Evolutionary conservation across 805 yeast species (phyloP).

Genomic region (Kluyveromyces nonfermentans): DNA sequence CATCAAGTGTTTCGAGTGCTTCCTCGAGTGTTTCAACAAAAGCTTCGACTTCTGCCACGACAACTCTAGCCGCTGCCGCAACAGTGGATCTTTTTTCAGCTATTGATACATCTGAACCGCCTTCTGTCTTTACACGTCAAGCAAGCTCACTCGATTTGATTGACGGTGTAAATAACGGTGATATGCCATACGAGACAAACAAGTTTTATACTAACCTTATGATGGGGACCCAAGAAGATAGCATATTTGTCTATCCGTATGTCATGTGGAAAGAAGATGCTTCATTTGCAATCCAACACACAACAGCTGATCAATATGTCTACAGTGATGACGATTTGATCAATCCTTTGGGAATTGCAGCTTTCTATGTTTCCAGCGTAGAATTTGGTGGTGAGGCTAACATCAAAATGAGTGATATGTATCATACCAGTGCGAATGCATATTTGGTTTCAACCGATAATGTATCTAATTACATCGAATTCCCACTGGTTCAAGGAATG

Average conservation of each 20-base stretch:
- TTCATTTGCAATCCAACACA: constrained; percentile 59
- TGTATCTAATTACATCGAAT: constrained; percentile 32
- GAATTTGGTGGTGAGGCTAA: constrained; percentile 34
- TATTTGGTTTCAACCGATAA: constrained; percentile 26
- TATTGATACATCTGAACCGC: constrained; percentile 38
- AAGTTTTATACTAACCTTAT: constrained; percentile 64
- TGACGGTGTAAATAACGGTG: constrained; percentile 36
- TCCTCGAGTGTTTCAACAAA: no score
- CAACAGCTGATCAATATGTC: constrained; percentile 34
- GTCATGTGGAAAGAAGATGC: constrained; percentile 45
- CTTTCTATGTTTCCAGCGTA: constrained; percentile 44
- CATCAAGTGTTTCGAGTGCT: no score
- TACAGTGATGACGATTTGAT: constrained; percentile 36
- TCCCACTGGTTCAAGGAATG: constrained; percentile 53
- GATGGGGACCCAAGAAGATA: constrained; percentile 43
- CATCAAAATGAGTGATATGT: constrained; percentile 37
- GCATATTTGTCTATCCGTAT: constrained; percentile 61
- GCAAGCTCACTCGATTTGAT: constrained; percentile 40
- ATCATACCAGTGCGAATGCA: constrained; percentile 42
- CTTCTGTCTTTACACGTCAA: constrained; percentile 37
- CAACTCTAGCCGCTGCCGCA: constrained; percentile 17
- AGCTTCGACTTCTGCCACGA: no score
- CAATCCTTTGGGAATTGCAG: constrained; percentile 48
- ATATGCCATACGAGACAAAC: constrained; percentile 52
- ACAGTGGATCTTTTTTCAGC: constrained; percentile 39